Percentiles rank a stretch among this genome's conserved stretches.
phyloP scores from a whole-genome alignment of 2,329 filamentous ascomycete species.

The Arthrobotrys iridis region DNA sequence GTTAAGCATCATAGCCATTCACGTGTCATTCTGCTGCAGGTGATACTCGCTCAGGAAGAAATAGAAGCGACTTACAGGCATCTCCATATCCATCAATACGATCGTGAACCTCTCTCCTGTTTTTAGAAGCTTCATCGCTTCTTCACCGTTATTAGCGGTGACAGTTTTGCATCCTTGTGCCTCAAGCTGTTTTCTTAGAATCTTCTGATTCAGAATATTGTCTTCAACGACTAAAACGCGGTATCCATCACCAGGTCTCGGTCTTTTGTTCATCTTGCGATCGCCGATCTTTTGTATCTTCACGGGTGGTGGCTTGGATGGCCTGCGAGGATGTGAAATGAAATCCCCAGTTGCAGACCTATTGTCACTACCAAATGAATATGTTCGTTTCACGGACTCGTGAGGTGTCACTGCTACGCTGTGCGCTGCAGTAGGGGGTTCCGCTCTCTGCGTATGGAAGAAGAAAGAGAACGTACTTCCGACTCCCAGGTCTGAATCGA shows the following conservation, averaged over 20 bases:
- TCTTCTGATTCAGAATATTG: constrained; percentile 74
- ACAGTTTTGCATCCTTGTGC: constrained; percentile 71
- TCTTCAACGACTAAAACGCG: constrained; percentile 73
- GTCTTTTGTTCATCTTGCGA: constrained; percentile 1
- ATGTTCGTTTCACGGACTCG: constrained; percentile 19
- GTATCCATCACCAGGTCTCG: constrained; percentile 56
- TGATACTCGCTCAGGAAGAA: not conserved
- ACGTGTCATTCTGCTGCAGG: not conserved
- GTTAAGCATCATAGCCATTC: too few relatives aligned
- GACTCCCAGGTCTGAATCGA: constrained; percentile 72
- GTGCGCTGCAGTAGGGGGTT: constrained; percentile 58
- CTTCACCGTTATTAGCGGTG: constrained; percentile 73
- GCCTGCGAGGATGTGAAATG: constrained; percentile 4
- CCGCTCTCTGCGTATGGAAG: constrained; percentile 68
- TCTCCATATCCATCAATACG: constrained; percentile 82
- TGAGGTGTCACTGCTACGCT: not conserved
- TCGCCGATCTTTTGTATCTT: constrained; percentile 8
- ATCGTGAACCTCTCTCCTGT: constrained; percentile 61
- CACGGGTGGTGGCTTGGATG: constrained; percentile 32
- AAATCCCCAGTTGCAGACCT: constrained; percentile 14
- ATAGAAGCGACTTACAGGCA: constrained; percentile 68
- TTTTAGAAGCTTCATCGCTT: constrained; percentile 67
- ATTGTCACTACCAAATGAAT: constrained; percentile 34
- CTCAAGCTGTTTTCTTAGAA: constrained; percentile 71
- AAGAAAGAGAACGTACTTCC: constrained; percentile 83